Evolutionary conservation across 2,329 filamentous ascomycete species (phyloP), one percentile per base, ranked within the genome.

Genomic region (Aspergillus neotritici): DNA sequence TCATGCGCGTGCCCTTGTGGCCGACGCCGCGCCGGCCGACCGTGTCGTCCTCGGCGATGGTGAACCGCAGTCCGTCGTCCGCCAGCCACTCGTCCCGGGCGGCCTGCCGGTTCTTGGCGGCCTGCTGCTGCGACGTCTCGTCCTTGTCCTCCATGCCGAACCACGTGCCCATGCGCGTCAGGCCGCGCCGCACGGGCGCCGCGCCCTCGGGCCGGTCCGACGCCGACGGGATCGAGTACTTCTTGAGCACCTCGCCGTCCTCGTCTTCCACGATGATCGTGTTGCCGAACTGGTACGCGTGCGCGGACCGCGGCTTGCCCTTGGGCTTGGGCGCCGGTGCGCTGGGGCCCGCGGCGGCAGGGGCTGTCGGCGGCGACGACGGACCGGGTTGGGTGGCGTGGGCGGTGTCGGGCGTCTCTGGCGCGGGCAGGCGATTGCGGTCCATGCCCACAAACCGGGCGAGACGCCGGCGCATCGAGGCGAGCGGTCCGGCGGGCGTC

Each of bases 261-360:
- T 82, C 80, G 52, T 84, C 80, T 58, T 84, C 80, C 12, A 84
- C 79, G 58, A 84, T 84, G 52, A 84, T 81, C n/a, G 80, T 84
- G 54, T 83, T 83, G 40, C 80, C 80, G 52, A 82, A 83, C 49
- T 83, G 80, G 55, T 83, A 84, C 1, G 80, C 80, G 46, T 80
- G 76, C 31, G 80, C 80, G 34, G 80, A 79, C 21, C 78, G 79
- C 44, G 66, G 57, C 25, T 69, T 67, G 38, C 51, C 37, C 45
- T 57, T 52, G 11, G 55, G 48, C 41, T 61, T 60, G n/a, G 46
- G 46, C 11, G 50, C 36, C 5, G 46, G 56, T 25, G 45, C 37
- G 21, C 21, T 4, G 4, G 21, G 5, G 21, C 4, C 3, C 4
- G 17, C 17, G 17, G 17, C 17, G 17, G 17, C 17, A 5, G 21